Base-by-base conservation (phyloP, 495 filamentous ascomycete genomes). In the Aspergillus avenaceus region DNA sequence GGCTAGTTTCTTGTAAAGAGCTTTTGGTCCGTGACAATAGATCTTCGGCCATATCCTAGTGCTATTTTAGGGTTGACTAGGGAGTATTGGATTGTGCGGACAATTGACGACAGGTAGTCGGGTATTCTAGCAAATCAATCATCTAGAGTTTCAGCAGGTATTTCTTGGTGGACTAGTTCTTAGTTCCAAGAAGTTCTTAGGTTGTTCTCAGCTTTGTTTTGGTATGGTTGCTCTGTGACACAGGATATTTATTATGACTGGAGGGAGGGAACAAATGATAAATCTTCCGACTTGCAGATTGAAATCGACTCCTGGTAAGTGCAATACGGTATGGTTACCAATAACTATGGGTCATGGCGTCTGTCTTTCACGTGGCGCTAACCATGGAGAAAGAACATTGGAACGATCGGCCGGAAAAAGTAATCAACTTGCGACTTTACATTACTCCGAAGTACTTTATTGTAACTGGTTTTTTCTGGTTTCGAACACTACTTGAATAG, bases 1-100 rank as follows among this genome's bases (percentile, higher is more conserved):
- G n/a, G n/a, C n/a, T n/a, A n/a, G n/a, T n/a, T n/a, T n/a, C n/a
- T n/a, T n/a, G n/a, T n/a, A n/a, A n/a, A n/a, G n/a, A n/a, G n/a
- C n/a, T n/a, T n/a, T n/a, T 55, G 46, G 46, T 54, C 46, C 34
- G 41, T 54, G 41, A 29, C 41, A 28, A 43, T 42, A 38, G 46
- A 50, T 50, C 47, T 41, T 37, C 53, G 48, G 48, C 43, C 47
- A 51, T 22, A 36, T 55, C 53, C 53, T 41, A 52, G 48, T 41
- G 42, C 22, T 5, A 21, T 21, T 19, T 19, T 8, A 14, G 18
- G 9, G 16, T 8, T 19, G n/a, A n/a, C n/a, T n/a, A n/a, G n/a
- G n/a, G n/a, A n/a, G n/a, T n/a, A n/a, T n/a, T n/a, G n/a, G n/a
- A n/a, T n/a, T n/a, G n/a, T n/a, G n/a, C n/a, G n/a, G n/a, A n/a